Base-by-base conservation (phyloP, 352 stramenopile genomes). In the Phytophthora parvispora region DNA sequence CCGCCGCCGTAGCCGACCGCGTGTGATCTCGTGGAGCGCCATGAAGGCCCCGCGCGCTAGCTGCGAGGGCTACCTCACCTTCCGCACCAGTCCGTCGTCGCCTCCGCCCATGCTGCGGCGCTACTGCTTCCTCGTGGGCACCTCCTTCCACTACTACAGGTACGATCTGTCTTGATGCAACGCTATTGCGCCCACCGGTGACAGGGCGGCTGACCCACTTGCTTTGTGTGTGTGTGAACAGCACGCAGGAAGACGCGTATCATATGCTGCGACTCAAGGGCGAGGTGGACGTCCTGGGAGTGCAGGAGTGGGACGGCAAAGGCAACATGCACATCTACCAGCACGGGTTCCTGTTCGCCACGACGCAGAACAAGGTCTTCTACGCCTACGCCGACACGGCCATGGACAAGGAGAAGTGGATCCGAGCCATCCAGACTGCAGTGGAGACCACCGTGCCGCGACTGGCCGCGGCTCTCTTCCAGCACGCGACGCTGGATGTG, bases 311-410 rank as follows among this genome's bases (percentile, higher is more conserved):
- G 92, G 92, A 98, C 61, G 92, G 92, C 61, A 96, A 97, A 70
- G 92, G 89, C 63, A 96, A 96, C 70, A 96, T 96, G 85, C 89
- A 97, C 81, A 97, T 95, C 59, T 98, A 98, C 67, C 78, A 91
- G 60, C 80, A 95, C 67, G 92, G 92, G 4, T 96, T 98, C 60
- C 66, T 98, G 8, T 97, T 97, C 63, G 89, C 87, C 15, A 97
- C 89, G 51, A 83, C 87, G 29, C 89, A 97, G 71, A 97, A 87
- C 71, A 97, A 97, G 62, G 87, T 97, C 12, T 97, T 97, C 62
- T 97, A 97, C 67, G 87, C 87, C 22, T 97, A 97, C 64, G 89
- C 87, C 0, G 89, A 97, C 60, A 93, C 88, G 31, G 78, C 89
- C 28, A 94, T 97, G 86, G 89, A 97, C 64, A 97, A 97, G 71